Percentiles rank a stretch among this genome's conserved stretches.
Conservation (phyloP, 2,329 filamentous ascomycete species). For the Cephalotrichum gorgonifer region DNA sequence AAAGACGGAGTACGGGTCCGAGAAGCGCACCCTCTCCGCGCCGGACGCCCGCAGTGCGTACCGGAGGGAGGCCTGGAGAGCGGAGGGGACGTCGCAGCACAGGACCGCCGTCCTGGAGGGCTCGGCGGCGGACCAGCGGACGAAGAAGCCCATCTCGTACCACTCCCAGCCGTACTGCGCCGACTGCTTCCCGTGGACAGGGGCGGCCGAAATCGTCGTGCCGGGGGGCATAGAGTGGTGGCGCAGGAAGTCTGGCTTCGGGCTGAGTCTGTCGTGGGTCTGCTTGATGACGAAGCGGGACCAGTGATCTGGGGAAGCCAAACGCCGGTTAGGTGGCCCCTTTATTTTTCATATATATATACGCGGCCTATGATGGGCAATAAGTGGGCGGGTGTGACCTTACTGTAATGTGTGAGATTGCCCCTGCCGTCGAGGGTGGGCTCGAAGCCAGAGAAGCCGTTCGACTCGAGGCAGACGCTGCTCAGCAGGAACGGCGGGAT, state of each 20-base stretch:
- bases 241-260: slow-evolving; percentile 1
- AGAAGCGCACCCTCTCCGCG: background rate
- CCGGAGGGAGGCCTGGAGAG: background rate
- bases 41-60: background rate
- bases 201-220: background rate
- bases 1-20: slow-evolving; percentile 2
- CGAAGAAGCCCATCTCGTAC: slow-evolving; percentile 7
- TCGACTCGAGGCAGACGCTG: slow-evolving; percentile 1
- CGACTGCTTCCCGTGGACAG: slow-evolving; percentile 1
- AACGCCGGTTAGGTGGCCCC: too few species aligned
- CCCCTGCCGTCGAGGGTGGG: background rate
- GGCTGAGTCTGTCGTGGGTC: background rate
- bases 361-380: too few species aligned
- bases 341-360: too few species aligned
- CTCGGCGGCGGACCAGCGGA: slow-evolving; percentile 1
- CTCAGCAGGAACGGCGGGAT: background rate
- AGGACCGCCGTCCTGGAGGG: background rate
- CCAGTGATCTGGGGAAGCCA: slow-evolving; percentile 2
- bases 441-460: slow-evolving; percentile 4
- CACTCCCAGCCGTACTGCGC: slow-evolving; percentile 5
- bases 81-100: background rate
- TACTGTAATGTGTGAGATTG: slow-evolving; percentile 3
- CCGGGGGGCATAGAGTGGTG: background rate
- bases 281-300: slow-evolving; percentile 6
- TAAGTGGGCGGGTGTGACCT: background rate